Conservation (phyloP, 1,284 basidiomycete species). For the Thecaphora thlaspeos region DNA sequence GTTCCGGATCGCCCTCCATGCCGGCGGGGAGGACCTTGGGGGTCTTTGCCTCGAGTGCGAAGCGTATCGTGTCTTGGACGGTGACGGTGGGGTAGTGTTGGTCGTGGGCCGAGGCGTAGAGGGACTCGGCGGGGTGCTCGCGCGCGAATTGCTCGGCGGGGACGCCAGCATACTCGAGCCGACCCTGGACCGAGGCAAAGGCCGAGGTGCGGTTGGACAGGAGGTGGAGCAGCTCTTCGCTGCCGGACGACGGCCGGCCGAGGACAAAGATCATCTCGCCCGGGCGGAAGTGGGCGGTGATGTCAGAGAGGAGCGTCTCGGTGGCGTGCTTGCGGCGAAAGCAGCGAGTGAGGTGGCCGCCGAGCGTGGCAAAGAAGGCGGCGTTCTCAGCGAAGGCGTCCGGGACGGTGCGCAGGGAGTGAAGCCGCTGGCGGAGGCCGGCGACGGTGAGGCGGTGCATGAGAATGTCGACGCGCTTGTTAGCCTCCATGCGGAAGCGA, state of each 20-base stretch:
- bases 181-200: conserved; percentile 39
- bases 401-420: too few species aligned
- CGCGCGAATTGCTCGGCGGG: conserved; percentile 47
- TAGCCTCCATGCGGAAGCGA: too few species aligned
- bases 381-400: too few species aligned
- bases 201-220: conserved; percentile 47
- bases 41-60: conserved; percentile 1
- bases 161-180: conserved; percentile 43
- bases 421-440: too few species aligned
- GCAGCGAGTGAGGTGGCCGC: too few species aligned
- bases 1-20: conserved; percentile 44
- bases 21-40: conserved; percentile 60
- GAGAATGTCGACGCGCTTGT: too few species aligned
- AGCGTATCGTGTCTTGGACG: conserved; percentile 38
- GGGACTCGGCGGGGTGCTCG: conserved; percentile 72
- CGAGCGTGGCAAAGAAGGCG: too few species aligned
- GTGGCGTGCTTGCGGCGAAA: too few species aligned
- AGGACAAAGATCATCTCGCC: conserved; percentile 54
- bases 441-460: too few species aligned
- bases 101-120: conserved; percentile 54
- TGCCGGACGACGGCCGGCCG: conserved; percentile 48
- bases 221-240: conserved; percentile 45
- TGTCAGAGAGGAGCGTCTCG: too few species aligned
- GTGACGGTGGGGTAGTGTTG: conserved; percentile 46
- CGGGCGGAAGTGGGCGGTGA: conserved; percentile 14